A percentile compares a stretch with the other conserved stretches of the same genome.
Evolutionary conservation across 1,284 basidiomycete species (phyloP).

Genomic region (Cutaneotrichosporon cyanovorans): DNA sequence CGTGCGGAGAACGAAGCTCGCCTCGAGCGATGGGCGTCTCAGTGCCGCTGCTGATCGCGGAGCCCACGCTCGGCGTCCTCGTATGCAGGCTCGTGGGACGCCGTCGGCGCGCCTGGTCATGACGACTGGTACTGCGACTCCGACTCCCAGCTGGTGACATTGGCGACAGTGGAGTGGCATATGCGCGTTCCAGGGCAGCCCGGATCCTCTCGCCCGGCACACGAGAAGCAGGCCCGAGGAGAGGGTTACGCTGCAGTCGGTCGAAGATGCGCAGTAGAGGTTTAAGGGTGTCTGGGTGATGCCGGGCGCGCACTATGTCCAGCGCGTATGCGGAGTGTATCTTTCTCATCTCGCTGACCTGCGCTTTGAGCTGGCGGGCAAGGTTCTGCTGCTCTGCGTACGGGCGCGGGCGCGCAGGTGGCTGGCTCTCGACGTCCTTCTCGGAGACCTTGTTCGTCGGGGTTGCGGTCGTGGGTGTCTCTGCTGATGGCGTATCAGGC

Average conservation of each 20-base stretch:
- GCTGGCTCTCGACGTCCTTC: conserved; percentile 1
- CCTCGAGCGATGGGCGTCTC: not conserved
- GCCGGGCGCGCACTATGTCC: conserved; percentile 20
- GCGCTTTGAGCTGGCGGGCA: conserved; percentile 20
- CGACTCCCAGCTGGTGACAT: not conserved
- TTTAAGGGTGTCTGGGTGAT: conserved; percentile 15
- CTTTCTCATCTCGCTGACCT: conserved; percentile 13
- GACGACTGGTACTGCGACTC: not conserved
- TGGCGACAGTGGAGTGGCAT: conserved; percentile 7
- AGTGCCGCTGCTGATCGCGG: not conserved
- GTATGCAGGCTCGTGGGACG: not conserved
- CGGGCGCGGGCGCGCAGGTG: conserved; percentile 1
- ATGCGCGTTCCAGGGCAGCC: conserved; percentile 27
- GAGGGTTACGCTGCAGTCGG: conserved; percentile 32
- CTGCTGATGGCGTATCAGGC: not conserved
- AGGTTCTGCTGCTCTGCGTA: conserved; percentile 18
- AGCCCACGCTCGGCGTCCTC: not conserved
- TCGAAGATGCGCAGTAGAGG: conserved; percentile 23
- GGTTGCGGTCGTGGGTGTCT: too few relatives aligned
- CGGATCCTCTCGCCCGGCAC: conserved; percentile 38
- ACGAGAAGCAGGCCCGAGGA: conserved; percentile 35
- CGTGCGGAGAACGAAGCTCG: not conserved
- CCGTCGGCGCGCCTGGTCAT: not conserved
- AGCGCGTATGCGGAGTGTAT: conserved; percentile 19
- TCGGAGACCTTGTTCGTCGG: not conserved